A percentile compares a stretch with the other conserved stretches of the same genome.
Conservation (phyloP, 1,139 yeast genomes). For the Meyerozyma athensensis region DNA sequence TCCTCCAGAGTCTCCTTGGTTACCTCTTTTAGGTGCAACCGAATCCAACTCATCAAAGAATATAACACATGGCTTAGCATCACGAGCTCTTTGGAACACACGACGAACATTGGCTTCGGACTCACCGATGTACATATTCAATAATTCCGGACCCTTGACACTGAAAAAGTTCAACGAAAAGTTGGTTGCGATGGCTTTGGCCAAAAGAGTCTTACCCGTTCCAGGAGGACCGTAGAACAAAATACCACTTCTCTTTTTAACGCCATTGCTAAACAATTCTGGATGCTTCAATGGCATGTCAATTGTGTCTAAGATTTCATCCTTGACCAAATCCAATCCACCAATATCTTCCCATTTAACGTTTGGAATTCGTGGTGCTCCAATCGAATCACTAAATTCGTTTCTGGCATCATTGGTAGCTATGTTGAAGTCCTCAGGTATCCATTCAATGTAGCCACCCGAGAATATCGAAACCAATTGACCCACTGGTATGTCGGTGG, state of each 20-base stretch:
- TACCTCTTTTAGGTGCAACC: slow-evolving; percentile 96
- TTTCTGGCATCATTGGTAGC: slow-evolving; percentile 82
- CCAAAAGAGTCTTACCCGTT: slow-evolving; percentile 90
- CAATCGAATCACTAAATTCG: slow-evolving; percentile 89
- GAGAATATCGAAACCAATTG: slow-evolving; percentile 32
- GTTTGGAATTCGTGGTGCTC: slow-evolving; percentile 94
- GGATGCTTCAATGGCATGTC: slow-evolving; percentile 95
- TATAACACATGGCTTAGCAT: slow-evolving; percentile 95
- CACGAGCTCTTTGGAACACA: slow-evolving; percentile 90
- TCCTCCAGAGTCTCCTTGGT: slow-evolving; percentile 97
- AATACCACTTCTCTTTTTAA: slow-evolving; percentile 91
- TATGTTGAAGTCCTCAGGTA: slow-evolving; percentile 60
- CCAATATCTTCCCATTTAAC: slow-evolving; percentile 97
- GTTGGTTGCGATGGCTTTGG: slow-evolving; percentile 94
- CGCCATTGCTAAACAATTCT: slow-evolving; percentile 78
- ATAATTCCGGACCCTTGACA: slow-evolving; percentile 91
- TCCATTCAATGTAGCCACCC: slow-evolving; percentile 54
- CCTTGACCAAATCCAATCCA: slow-evolving; percentile 83
- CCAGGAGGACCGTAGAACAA: slow-evolving; percentile 98
- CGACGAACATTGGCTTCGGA: slow-evolving; percentile 95
- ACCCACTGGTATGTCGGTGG: slow-evolving; percentile 16
- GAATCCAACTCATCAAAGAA: slow-evolving; percentile 97
- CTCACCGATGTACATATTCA: slow-evolving; percentile 97
- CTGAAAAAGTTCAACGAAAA: slow-evolving; percentile 91
- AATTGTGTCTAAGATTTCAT: slow-evolving; percentile 89